Evolutionary conservation across 2,329 filamentous ascomycete species (phyloP), one percentile per base, ranked within the genome.

Genomic region (Colletotrichum simmondsii): DNA sequence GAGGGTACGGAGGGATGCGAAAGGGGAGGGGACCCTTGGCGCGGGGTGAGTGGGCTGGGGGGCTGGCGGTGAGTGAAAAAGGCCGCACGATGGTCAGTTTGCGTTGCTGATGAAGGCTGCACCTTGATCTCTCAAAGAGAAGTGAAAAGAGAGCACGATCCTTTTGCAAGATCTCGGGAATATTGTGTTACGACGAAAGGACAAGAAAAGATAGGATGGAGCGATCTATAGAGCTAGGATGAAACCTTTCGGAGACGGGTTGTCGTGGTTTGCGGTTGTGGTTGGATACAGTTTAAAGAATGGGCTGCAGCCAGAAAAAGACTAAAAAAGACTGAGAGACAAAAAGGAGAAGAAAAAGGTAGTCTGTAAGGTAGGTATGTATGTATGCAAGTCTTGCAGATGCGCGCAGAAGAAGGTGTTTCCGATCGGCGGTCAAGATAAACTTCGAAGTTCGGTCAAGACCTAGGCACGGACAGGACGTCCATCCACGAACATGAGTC

Each of bases 381-480:
- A 14, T 37, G 19, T n/a, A 24, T 54, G 46, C 10, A 37, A 28
- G 49, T 30, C 30, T 53, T 32, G 42, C 42, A 49, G 42, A 49
- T 22, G 5, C 14, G 5, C 14, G 37, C 12, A 30, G 30, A 52
- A 63, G 26, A 63, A 37, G 37, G 61, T 56, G 58, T 63, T 58
- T 60, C 60, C 54, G 70, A 65, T 65, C 66, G 60, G 70, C 60
- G 70, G 70, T 70, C 66, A 60, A 65, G 70, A 57, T 70, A 70
- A 60, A 42, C 54, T 64, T 72, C 46, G 70, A 60, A 42, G 46
- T 64, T 72, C 46, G 70, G 54, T 65, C 32, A 59, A 63, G 28
- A 59, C 28, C 22, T 28, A 30, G 53, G 30, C 54, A 59, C 53
- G 11, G 37, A 26, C 61, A 14, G 58, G 42, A 49, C 42, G 42